Conservation (phyloP, 1,284 basidiomycete genomes). For the Pterula multifida region DNA sequence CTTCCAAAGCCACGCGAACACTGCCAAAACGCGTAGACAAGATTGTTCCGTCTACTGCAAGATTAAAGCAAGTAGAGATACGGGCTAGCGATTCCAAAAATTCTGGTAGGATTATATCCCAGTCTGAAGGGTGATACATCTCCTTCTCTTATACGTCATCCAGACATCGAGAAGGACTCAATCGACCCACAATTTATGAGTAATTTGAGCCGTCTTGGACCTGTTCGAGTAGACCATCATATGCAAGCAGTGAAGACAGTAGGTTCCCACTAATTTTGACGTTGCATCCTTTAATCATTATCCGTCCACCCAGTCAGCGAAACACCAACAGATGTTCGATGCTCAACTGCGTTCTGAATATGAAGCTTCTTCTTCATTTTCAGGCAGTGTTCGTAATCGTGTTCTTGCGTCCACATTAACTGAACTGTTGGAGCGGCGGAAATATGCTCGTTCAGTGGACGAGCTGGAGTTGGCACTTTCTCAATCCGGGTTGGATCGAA, state of each 20-base stretch:
- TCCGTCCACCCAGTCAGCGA: conserved; percentile 16
- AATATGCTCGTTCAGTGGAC: conserved; percentile 28
- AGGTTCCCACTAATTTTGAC: conserved; percentile 16
- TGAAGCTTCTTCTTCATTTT: conserved; percentile 27
- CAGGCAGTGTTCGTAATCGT: conserved; percentile 21
- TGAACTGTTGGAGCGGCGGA: conserved; percentile 57
- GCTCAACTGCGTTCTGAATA: conserved; percentile 43
- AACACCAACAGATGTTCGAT: conserved; percentile 34
- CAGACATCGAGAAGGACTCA: conserved; percentile 59
- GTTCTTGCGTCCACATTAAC: conserved; percentile 46
- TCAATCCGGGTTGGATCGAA: conserved; percentile 46
- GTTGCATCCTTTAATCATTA: too few species aligned
- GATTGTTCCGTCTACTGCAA: conserved; percentile 36
- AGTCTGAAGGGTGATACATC: not conserved
- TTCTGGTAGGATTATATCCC: conserved; percentile 25
- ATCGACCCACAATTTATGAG: conserved; percentile 67
- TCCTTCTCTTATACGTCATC: not conserved
- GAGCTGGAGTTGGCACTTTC: conserved; percentile 40
- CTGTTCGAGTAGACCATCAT: conserved; percentile 60
- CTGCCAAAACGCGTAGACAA: conserved; percentile 40
- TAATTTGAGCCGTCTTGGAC: conserved; percentile 61
- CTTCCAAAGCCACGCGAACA: conserved; percentile 56
- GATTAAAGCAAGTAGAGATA: conserved; percentile 26
- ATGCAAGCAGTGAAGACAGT: conserved; percentile 46
- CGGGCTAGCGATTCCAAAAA: conserved; percentile 42